Conservation (phyloP, 768 basidiomycete species). For the Collybiopsis confluens region DNA sequence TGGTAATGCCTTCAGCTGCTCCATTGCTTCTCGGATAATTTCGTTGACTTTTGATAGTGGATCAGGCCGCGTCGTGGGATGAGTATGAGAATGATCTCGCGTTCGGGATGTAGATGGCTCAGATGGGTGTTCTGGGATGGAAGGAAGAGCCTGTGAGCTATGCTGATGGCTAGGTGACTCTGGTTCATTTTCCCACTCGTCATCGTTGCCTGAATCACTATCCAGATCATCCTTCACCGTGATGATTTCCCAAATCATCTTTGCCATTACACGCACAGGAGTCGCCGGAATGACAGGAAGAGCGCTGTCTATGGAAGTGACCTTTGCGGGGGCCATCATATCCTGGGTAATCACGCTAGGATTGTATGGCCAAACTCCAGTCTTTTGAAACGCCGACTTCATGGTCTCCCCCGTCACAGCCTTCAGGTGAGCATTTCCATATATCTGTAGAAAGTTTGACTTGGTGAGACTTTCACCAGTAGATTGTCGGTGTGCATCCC, state of each 20-base stretch:
- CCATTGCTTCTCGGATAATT: not conserved
- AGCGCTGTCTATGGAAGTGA: conserved; percentile 2
- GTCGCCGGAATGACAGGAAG: not conserved
- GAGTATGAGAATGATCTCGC: conserved; percentile 1
- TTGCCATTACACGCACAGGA: not conserved
- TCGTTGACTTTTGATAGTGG: no score
- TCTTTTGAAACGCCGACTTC: conserved; percentile 21
- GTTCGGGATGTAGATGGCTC: conserved; percentile 1
- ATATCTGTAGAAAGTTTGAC: no score
- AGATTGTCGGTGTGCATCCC: not conserved
- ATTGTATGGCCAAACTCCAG: conserved; percentile 29
- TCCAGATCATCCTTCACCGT: not conserved
- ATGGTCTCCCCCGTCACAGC: no score
- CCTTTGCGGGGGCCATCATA: conserved; percentile 26
- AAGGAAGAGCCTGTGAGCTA: not conserved
- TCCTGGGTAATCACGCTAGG: conserved; percentile 19
- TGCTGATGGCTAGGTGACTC: not conserved
- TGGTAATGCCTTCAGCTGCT: not conserved
- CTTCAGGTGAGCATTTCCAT: no score
- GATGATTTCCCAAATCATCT: not conserved
- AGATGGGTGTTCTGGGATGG: not conserved
- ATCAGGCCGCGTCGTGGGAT: no score
- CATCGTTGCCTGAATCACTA: not conserved
- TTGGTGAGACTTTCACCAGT: no score
- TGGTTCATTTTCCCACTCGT: not conserved